Evolutionary conservation across 2,329 filamentous ascomycete species (phyloP), one percentile per base, ranked within the genome.

Genomic region (Aspergillus unguis): DNA sequence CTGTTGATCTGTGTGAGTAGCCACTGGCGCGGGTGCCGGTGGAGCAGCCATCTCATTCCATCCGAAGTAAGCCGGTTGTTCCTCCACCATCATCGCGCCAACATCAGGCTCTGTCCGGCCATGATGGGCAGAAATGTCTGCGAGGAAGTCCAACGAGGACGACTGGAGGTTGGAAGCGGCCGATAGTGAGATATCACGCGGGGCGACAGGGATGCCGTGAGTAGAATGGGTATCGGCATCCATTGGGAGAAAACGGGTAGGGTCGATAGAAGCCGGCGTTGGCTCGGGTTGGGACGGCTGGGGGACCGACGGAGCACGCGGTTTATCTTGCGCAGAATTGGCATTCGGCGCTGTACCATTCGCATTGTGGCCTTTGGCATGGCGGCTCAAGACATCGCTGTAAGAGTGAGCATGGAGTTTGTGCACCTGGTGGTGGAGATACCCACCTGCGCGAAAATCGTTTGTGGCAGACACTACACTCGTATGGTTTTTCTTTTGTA

Each of bases 401-500:
- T 48, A 45, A 23, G 10, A 17, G 40, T 47, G 50, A 44, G 51
- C 63, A 40, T 60, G 57, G 10, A 50, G 6, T 43, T 38, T 26
- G 9, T 33, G 33, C 25, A 48, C 28, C 23, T 11, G 7, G 48
- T 49, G 51, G 53, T 33, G 43, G 35, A 17, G n/a, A 8, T 55
- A 50, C 53, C 35, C 42, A 80, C 79, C 79, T 81, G 66, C 79
- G 69, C 23, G 78, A 80, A 60, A 80, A 81, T 52, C 77, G 73
- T 60, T 81, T 81, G 55, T 79, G 75, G 62, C 78, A 81, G 47
- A 77, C 74, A 54, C 70, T 74, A 59, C 79, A 81, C 60, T 79
- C 74, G 58, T 80, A 81, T 1, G 79, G 79, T 46, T 77, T 75
- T 65, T 81, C 78, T 51, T 79, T 75, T 26, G 78, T 81, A 62